Conservation (phyloP, 1,284 basidiomycete species). For the Phlebopus sp. region DNA sequence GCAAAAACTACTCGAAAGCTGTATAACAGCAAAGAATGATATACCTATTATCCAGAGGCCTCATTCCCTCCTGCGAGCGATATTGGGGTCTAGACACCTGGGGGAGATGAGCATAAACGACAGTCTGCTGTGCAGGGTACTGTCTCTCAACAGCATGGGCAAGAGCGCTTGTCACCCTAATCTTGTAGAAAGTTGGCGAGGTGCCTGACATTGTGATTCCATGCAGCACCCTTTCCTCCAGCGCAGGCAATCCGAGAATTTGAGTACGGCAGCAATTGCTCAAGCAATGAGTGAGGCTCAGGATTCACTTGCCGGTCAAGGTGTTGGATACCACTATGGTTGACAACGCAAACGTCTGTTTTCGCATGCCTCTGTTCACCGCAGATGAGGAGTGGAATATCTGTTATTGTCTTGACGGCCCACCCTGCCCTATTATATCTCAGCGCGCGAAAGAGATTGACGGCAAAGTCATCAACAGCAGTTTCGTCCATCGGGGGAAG, state of each 20-base stretch:
- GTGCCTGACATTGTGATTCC: conserved; percentile 33
- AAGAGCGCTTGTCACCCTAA: conserved; percentile 24
- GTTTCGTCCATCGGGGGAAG: conserved; percentile 23
- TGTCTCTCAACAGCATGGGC: conserved; percentile 8
- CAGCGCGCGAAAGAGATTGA: conserved; percentile 22
- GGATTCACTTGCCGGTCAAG: conserved; percentile 35
- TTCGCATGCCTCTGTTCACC: conserved; percentile 22
- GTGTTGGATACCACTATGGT: conserved; percentile 21
- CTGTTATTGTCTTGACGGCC: conserved; percentile 19
- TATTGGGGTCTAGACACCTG: conserved; percentile 5
- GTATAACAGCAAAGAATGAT: background rate
- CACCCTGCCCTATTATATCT: conserved; percentile 19
- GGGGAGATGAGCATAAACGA: conserved; percentile 19
- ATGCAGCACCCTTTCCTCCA: conserved; percentile 23
- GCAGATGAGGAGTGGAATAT: conserved; percentile 26
- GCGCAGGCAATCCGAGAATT: conserved; percentile 4
- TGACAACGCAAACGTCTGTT: conserved; percentile 31
- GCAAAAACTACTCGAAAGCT: background rate
- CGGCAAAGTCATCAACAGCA: conserved; percentile 33
- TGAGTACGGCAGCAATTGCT: conserved; percentile 30
- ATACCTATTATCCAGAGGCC: background rate
- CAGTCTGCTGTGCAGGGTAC: conserved; percentile 15
- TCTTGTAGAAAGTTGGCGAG: conserved; percentile 31
- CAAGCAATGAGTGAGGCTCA: conserved; percentile 32
- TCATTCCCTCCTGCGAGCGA: background rate